phyloP scores from a whole-genome alignment of 176 grass and related monocot genomes.

The Urochloa ruziziensis region DNA sequence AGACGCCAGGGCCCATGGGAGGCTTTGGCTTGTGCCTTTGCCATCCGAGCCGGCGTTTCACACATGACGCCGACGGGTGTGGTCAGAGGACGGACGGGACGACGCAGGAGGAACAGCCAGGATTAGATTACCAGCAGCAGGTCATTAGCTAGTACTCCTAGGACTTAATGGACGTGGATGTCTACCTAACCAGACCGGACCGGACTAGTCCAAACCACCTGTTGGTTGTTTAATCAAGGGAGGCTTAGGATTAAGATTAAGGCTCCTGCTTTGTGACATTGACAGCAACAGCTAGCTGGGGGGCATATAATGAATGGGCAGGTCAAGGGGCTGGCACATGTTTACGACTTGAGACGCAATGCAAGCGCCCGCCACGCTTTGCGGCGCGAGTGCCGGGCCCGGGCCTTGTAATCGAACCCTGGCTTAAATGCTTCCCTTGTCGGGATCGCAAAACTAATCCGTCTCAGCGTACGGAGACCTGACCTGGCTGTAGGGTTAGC shows the following conservation, averaged over 20 bases:
- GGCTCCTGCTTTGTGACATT: neutral
- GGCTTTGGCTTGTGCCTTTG: neutral
- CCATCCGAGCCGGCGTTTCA: neutral
- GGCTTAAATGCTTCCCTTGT: constrained; percentile 8
- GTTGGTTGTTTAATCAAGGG: neutral
- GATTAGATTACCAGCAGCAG: neutral
- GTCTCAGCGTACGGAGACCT: neutral
- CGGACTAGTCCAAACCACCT: neutral
- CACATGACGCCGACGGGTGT: constrained; percentile 11
- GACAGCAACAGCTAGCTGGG: neutral
- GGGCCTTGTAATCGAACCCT: neutral
- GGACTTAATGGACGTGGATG: neutral
- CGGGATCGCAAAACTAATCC: constrained; percentile 41
- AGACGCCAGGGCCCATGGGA: neutral
- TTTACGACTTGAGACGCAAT: constrained; percentile 18
- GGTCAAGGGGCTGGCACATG: constrained; percentile 6
- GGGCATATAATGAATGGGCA: neutral
- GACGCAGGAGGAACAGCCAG: neutral
- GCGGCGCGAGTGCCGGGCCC: constrained; percentile 34
- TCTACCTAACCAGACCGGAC: constrained; percentile 2
- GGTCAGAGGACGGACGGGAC: neutral
- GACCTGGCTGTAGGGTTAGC: neutral
- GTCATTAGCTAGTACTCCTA: neutral
- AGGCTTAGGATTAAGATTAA: neutral
- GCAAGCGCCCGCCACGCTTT: constrained; percentile 19